A percentile compares a stretch with the other conserved stretches of the same genome.
Evolutionary conservation across 164 flowering plant genomes (phyloP).

Genomic region (Macadamia integrifolia): DNA sequence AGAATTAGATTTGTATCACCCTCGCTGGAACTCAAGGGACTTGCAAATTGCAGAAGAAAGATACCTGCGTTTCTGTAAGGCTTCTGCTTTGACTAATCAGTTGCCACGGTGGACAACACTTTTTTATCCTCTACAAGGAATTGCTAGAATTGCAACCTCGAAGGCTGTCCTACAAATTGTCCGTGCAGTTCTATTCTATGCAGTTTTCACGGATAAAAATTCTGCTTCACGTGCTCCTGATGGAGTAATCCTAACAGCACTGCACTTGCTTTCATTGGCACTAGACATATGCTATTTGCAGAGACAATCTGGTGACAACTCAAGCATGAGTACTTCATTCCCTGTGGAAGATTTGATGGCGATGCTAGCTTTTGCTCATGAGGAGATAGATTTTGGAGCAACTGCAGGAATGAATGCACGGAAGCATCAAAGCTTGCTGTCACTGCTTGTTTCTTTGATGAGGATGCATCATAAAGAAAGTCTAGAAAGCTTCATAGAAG

Average conservation of each 20-base stretch:
- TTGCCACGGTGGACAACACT: conserved; percentile 83
- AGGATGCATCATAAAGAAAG: conserved; percentile 49
- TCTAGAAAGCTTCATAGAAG: conserved; percentile 35
- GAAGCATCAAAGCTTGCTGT: conserved; percentile 55
- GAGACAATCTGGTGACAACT: conserved; percentile 25
- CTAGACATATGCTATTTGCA: conserved; percentile 59
- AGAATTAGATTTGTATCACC: conserved; percentile 89
- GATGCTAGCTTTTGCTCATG: conserved; percentile 57
- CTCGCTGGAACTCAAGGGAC: conserved; percentile 88
- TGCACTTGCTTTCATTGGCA: conserved; percentile 82
- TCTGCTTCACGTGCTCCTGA: conserved; percentile 81
- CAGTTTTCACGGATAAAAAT: conserved; percentile 42
- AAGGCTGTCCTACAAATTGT: conserved; percentile 48
- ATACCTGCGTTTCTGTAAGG: conserved; percentile 68
- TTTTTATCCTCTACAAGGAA: conserved; percentile 58
- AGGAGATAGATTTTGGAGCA: conserved; percentile 40
- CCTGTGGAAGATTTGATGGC: conserved; percentile 33
- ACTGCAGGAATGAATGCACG: conserved; percentile 21
- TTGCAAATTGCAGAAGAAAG: conserved; percentile 94
- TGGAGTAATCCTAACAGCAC: conserved; percentile 63
- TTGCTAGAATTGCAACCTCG: conserved; percentile 73
- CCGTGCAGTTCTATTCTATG: conserved; percentile 75
- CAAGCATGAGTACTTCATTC: conserved; percentile 8
- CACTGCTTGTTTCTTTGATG: conserved; percentile 74
- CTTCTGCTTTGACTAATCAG: conserved; percentile 68